phyloP scores from a whole-genome alignment of 768 basidiomycete species.

The Naganishia vaughanmartiniae region DNA sequence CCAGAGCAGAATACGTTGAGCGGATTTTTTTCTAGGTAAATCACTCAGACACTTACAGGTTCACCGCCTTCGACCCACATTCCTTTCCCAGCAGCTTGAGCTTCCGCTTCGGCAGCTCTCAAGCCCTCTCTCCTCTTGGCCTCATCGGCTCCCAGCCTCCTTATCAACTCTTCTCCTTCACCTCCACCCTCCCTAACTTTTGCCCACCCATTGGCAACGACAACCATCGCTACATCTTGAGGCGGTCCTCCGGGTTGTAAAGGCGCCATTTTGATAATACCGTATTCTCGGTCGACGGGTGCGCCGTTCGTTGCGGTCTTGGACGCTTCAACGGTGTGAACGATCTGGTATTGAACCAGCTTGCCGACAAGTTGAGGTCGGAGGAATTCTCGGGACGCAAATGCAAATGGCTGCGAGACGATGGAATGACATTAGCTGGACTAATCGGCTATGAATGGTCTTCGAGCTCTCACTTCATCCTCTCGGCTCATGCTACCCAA shows the following conservation, averaged over 20 bases:
- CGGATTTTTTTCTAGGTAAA: background rate
- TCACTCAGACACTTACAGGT: constrained; percentile 36
- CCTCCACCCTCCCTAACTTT: constrained; percentile 71
- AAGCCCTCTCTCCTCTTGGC: constrained; percentile 72
- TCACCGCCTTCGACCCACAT: constrained; percentile 63
- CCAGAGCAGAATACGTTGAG: background rate
- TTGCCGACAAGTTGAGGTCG: constrained; percentile 83
- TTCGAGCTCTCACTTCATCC: constrained; percentile 68
- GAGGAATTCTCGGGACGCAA: constrained; percentile 87
- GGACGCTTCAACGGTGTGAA: constrained; percentile 63
- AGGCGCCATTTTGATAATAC: constrained; percentile 46
- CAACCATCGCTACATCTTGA: constrained; percentile 46
- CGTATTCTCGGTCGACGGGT: constrained; percentile 46
- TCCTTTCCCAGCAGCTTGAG: constrained; percentile 59
- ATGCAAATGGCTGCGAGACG: constrained; percentile 71
- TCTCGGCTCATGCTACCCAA: constrained; percentile 77
- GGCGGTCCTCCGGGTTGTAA: constrained; percentile 48
- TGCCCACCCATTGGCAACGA: constrained; percentile 88
- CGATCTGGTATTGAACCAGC: constrained; percentile 77
- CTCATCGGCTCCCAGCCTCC: constrained; percentile 61
- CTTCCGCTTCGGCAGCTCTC: constrained; percentile 52
- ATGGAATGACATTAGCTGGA: constrained; percentile 1
- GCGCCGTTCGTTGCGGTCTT: constrained; percentile 63
- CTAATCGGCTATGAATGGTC: background rate
- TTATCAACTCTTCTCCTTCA: constrained; percentile 57